A percentile compares a stretch with the other conserved stretches of the same genome.
phyloP scores from a whole-genome alignment of 1,284 basidiomycete genomes.

The Fomitiporia mediterranea region DNA sequence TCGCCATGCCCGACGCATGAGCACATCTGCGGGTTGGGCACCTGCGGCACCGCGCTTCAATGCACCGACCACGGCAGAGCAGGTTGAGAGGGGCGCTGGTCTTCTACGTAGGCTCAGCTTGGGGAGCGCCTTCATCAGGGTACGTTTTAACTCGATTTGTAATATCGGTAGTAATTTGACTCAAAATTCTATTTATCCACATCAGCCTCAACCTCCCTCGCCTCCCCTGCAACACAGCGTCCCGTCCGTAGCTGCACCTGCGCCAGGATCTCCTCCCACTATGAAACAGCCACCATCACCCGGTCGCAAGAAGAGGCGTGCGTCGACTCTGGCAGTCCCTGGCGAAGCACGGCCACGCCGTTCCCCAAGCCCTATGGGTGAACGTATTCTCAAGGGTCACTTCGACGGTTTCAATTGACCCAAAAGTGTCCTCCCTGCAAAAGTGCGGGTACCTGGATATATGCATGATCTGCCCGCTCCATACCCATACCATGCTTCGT shows the following conservation, averaged over 20 bases:
- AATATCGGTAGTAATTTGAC: constrained; percentile 1
- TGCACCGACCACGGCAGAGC: constrained; percentile 23
- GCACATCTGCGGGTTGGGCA: constrained; percentile 41
- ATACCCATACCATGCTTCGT: background rate
- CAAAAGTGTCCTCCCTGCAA: background rate
- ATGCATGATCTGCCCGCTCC: background rate
- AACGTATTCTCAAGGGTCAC: constrained; percentile 77
- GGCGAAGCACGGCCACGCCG: constrained; percentile 44
- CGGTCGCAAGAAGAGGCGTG: constrained; percentile 47
- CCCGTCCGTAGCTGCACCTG: constrained; percentile 1
- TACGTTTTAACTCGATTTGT: constrained; percentile 26
- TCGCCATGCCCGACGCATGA: constrained; percentile 32
- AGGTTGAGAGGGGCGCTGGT: constrained; percentile 58
- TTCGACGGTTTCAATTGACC: constrained; percentile 60
- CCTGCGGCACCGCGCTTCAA: constrained; percentile 43
- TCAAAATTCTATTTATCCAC: background rate
- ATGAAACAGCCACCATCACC: constrained; percentile 22
- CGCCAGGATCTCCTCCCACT: constrained; percentile 27
- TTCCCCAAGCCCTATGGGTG: constrained; percentile 81
- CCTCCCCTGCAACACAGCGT: background rate
- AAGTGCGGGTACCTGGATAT: background rate
- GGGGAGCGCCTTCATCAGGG: constrained; percentile 52
- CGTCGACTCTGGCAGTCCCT: constrained; percentile 48
- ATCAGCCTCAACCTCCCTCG: constrained; percentile 12
- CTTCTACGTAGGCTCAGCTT: constrained; percentile 69